Percentiles rank a stretch among this genome's conserved stretches.
Conservation (phyloP, 2,329 filamentous ascomycete genomes). For the Aspergillus sojae region DNA sequence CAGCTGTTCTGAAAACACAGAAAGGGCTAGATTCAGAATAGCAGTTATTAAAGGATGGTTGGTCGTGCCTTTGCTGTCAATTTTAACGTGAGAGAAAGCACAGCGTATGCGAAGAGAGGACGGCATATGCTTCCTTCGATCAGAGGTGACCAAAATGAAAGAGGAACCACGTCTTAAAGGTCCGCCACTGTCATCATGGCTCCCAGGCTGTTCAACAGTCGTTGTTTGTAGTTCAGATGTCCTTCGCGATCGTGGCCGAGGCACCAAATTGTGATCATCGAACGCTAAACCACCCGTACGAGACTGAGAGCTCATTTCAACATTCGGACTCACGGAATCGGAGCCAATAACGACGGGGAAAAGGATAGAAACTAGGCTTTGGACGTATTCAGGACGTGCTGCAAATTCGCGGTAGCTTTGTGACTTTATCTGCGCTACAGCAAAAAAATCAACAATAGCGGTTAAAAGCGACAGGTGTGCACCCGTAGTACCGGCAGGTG, state of each 20-base stretch:
- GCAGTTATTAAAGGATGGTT: constrained; percentile 74
- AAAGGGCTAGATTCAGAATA: constrained; percentile 74
- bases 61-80: constrained; percentile 49
- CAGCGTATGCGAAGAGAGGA: constrained; percentile 66
- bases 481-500: constrained; percentile 37
- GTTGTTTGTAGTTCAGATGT: constrained; percentile 74
- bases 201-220: constrained; percentile 57
- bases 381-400: constrained; percentile 75
- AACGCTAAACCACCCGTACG: constrained; percentile 80
- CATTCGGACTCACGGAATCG: constrained; percentile 79
- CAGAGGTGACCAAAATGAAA: constrained; percentile 82
- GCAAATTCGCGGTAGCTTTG: constrained; percentile 80
- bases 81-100: constrained; percentile 62
- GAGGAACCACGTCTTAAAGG: constrained; percentile 81
- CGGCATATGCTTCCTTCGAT: constrained; percentile 60
- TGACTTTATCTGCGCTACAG: constrained; percentile 77
- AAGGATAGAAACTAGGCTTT: constrained; percentile 75
- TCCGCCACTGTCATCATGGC: constrained; percentile 54
- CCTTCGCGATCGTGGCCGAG: constrained; percentile 69
- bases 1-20: constrained; percentile 83
- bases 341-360: constrained; percentile 88
- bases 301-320: constrained; percentile 85
- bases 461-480: constrained; percentile 70
- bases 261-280: constrained; percentile 81
- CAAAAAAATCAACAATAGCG: constrained; percentile 76